phyloP scores from a whole-genome alignment of 2,329 filamentous ascomycete species.

The Penicillium oxalicum region DNA sequence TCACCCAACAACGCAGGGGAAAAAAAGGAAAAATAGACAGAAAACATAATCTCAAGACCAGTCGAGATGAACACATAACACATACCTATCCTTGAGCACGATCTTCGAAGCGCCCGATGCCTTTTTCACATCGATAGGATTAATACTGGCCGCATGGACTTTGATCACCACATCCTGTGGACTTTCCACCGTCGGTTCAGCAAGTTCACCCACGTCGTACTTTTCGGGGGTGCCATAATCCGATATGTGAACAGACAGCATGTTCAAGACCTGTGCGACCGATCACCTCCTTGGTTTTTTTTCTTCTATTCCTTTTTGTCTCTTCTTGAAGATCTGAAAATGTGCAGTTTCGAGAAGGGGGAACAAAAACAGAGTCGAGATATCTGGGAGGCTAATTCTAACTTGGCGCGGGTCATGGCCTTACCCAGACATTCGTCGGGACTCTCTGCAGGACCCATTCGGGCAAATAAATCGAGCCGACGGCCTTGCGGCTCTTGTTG shows the following conservation, averaged over 20 bases:
- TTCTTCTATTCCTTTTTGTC: too few species aligned
- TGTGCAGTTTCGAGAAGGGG: too few species aligned
- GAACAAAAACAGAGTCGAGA: too few species aligned
- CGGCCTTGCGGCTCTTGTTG: not conserved
- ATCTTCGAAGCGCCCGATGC: slow-evolving; percentile 32
- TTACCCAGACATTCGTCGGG: too few species aligned
- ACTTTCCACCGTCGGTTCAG: slow-evolving; percentile 10
- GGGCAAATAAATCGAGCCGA: slow-evolving; percentile 2
- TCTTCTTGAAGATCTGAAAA: too few species aligned
- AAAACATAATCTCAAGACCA: too few species aligned
- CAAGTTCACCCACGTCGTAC: slow-evolving; percentile 16
- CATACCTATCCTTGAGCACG: slow-evolving; percentile 25
- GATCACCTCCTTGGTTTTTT: too few species aligned
- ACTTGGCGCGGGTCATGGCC: not conserved
- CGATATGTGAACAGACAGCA: slow-evolving; percentile 17
- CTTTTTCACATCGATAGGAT: slow-evolving; percentile 42
- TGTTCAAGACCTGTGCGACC: not conserved
- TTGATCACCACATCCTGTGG: slow-evolving; percentile 19
- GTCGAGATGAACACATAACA: not conserved
- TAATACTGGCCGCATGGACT: slow-evolving; percentile 41
- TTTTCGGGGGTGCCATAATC: slow-evolving; percentile 14
- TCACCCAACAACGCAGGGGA: not conserved
- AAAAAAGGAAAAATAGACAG: not conserved
- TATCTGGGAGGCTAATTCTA: not conserved
- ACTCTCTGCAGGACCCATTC: not conserved